Evolutionary conservation across 140 eudicot genomes (phyloP), one percentile per base, ranked within the genome.

Genomic region (Stevia rebaudiana): DNA sequence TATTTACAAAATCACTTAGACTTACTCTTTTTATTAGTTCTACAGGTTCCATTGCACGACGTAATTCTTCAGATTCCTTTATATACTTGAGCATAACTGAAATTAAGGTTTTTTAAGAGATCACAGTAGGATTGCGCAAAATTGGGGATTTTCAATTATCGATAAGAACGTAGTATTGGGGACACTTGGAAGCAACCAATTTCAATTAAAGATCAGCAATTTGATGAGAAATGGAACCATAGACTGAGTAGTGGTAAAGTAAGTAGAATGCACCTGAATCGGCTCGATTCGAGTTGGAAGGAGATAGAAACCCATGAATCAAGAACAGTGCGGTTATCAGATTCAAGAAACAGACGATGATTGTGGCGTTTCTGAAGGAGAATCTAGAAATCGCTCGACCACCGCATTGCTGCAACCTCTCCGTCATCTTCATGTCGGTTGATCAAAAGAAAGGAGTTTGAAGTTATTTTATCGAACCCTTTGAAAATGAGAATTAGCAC

Each of bases 1-100:
- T 17, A 31, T 10, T 11, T 36, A 5, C 63, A 64, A 36, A 4
- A 31, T 22, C 8, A 54, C 11, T 42, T 43, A 54, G 7, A 77
- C 90, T 70, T 64, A 86, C 97, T 71, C 97, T 79, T 72, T 70
- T 83, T 44, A 90, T 90, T 64, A 90, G 87, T 36, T 90, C 95
- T 74, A 80, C 35, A 7, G 97, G 97, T 43, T 82, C 82, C 89
- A 90, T 69, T 42, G 82, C 73, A 36, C 86, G 95, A 8, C 95
- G 88, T 30, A 82, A 57, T 51, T 90, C 95, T 73, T 90, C 97
- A 39, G 90, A 87, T 75, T 87, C 95, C 76, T 82, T 84, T 53
- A 87, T 77, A 63, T 82, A 72, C 71, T 73, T 76, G 39, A 72
- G 78, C 52, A 73, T 51, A 75, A 53, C 95, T 90, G 61, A 49